Base-by-base conservation (phyloP, 176 grass and related monocot species). In the Dactylis glomerata region DNA sequence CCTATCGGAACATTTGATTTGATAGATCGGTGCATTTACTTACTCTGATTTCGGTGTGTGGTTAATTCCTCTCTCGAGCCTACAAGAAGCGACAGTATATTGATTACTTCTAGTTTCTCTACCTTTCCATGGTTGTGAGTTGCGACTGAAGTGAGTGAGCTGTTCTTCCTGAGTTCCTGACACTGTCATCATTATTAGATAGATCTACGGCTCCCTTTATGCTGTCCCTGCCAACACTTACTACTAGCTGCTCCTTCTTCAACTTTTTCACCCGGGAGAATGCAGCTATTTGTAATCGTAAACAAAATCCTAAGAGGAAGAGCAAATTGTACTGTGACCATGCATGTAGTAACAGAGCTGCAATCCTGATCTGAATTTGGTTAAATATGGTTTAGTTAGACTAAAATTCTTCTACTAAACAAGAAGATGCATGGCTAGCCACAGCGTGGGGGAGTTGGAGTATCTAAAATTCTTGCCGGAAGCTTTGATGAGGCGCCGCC, bases 401-500 rank as follows among this genome's bases (percentile, higher is more conserved):
- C 41, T 42, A 37, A 17, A 16, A 14, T 50, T 20, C 49, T 20
- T 16, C 19, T 52, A 6, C 6, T 7, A 52, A 20, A 52, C 49
- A 52, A 52, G 1, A 52, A 52, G 47, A n/a, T n/a, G n/a, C n/a
- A n/a, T n/a, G n/a, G n/a, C n/a, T n/a, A n/a, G n/a, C n/a, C n/a
- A n/a, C n/a, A n/a, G n/a, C n/a, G n/a, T n/a, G n/a, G n/a, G n/a
- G n/a, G n/a, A n/a, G n/a, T n/a, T n/a, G n/a, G n/a, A n/a, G n/a
- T n/a, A n/a, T n/a, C n/a, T n/a, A n/a, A n/a, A n/a, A n/a, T n/a
- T n/a, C 6, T 72, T 23, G 47, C 27, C 28, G 17, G 1, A 52
- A 52, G 47, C 23, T 76, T 88, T 70, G 63, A 88, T 83, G 73
- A 61, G 56, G 52, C 3, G 15, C 75, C 12, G 50, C 42, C 42